Evolutionary conservation across 371 early-diverging fungal genomes (phyloP), one percentile per base, ranked within the genome.

Genomic region (Mortierella sp.): DNA sequence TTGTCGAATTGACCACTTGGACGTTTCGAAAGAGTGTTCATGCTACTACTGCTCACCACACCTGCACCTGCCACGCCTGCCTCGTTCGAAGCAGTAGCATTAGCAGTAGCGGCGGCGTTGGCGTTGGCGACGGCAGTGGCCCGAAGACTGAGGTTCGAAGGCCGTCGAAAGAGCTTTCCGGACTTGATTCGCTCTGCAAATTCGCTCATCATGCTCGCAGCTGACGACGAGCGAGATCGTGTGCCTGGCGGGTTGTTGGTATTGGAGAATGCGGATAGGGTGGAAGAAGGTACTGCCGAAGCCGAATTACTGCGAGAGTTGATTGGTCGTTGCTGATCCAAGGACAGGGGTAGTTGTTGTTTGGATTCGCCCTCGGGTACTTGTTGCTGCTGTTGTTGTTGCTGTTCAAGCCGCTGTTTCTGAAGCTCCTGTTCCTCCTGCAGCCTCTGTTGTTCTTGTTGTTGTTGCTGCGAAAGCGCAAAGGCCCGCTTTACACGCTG

Each of bases 171-270:
- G 13, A 81, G 39, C n/a, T 74, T 41, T 39, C 81, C 81, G 19
- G 67, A 58, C 65, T 77, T 78, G 71, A 83, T 72, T 50, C 76
- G 39, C 63, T 83, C 83, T 48, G 83, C 78, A 63, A 83, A 66
- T 14, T 78, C 79, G 34, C 83, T 61, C 40, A 83, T 65, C 73
- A 78, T 71, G 34, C 83, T 78, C 10, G 83, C 83, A 22, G 83
- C 76, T 3, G 83, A 83, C 0, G 83, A 52, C 0, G 83, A 83
- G 22, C 83, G 74, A 41, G 73, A 78, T n/a, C 83, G 31, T 19
- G 61, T 73, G 1, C 71, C 68, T 41, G 70, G 29, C 16, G 70
- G 13, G 34, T 47, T 22, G 22, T 29, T 70, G 39, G 9, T 37
- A 29, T 8, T 45, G 22, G 52, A 68, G 39, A 8, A 24, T 4